These are phyloP conservation scores for Euclidium syriacum DNA, from an alignment of 345 rosid genomes.

Conservation along the genomic window DNA sequence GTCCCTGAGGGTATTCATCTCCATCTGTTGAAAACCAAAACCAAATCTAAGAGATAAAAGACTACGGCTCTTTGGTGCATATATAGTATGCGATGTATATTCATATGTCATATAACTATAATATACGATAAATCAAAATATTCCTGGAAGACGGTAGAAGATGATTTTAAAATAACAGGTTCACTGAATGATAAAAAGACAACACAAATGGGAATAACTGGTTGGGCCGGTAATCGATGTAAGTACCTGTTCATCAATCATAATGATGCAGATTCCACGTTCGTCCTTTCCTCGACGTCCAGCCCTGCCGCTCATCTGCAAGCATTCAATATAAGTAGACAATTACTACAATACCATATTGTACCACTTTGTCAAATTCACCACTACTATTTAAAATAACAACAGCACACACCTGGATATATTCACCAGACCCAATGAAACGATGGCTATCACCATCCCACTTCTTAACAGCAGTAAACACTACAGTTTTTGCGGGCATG, in stretches of 20 bases:
- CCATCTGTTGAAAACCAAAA: constrained; percentile 59
- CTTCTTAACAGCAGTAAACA: constrained; percentile 89
- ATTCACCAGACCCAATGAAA: constrained; percentile 91
- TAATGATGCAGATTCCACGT: constrained; percentile 92
- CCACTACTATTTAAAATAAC: constrained; percentile 9
- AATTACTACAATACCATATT: constrained; percentile 1
- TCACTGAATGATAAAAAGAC: not conserved
- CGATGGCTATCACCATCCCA: constrained; percentile 99
- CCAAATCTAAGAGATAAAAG: constrained; percentile 14
- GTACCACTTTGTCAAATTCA: not conserved
- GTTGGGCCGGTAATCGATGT: not conserved
- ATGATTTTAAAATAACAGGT: not conserved
- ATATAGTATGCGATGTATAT: not conserved
- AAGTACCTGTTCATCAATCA: constrained; percentile 90
- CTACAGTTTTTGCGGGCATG: constrained; percentile 99
- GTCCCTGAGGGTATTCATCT: constrained; percentile 81
- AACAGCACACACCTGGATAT: constrained; percentile 81
- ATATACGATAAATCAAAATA: not conserved
- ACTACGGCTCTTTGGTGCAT: not conserved
- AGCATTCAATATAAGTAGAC: constrained; percentile 16
- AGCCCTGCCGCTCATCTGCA: constrained; percentile 99
- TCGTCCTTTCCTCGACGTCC: constrained; percentile 99
- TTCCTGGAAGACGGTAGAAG: not conserved
- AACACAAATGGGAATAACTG: not conserved
- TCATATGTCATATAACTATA: not conserved